Conservation (phyloP, 2,329 filamentous ascomycete genomes). For the Stagonosporopsis vannaccii region DNA sequence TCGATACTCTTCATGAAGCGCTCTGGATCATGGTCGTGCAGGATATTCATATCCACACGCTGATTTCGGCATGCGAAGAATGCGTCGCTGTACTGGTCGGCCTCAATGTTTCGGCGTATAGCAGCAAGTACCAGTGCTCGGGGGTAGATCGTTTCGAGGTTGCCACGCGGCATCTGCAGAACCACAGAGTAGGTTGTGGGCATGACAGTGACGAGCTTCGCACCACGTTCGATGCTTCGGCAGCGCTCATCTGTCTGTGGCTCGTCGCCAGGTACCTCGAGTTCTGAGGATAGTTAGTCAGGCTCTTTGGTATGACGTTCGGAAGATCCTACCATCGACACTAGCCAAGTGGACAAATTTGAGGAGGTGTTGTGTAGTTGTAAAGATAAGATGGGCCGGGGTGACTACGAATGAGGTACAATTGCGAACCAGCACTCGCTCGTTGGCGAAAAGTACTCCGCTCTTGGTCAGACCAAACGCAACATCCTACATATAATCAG, state of each 20-base stretch:
- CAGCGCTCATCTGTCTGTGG: slow-evolving; percentile 93
- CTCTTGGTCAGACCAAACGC: slow-evolving; percentile 74
- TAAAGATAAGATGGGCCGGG: slow-evolving; percentile 83
- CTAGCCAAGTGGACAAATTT: slow-evolving; percentile 87
- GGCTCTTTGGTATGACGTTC: not conserved
- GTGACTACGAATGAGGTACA: slow-evolving; percentile 92
- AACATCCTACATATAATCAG: slow-evolving; percentile 50
- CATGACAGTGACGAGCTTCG: slow-evolving; percentile 84
- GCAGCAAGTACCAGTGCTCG: slow-evolving; percentile 91
- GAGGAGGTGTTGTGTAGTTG: slow-evolving; percentile 88
- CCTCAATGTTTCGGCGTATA: slow-evolving; percentile 80
- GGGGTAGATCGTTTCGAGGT: slow-evolving; percentile 93
- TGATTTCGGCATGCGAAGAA: slow-evolving; percentile 91
- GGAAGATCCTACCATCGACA: slow-evolving; percentile 64
- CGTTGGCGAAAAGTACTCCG: slow-evolving; percentile 81
- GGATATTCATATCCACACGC: slow-evolving; percentile 95
- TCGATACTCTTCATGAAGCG: slow-evolving; percentile 81
- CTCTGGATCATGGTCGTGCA: slow-evolving; percentile 89
- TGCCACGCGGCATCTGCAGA: slow-evolving; percentile 94
- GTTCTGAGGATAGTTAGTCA: slow-evolving; percentile 59
- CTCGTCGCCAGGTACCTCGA: slow-evolving; percentile 85
- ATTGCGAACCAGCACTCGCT: slow-evolving; percentile 77
- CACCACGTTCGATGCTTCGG: slow-evolving; percentile 88
- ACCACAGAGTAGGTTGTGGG: slow-evolving; percentile 86
- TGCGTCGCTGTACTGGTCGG: slow-evolving; percentile 80